Evolutionary conservation across 2,329 filamentous ascomycete genomes (phyloP).

Genomic region (Cladorrhinum sp.): DNA sequence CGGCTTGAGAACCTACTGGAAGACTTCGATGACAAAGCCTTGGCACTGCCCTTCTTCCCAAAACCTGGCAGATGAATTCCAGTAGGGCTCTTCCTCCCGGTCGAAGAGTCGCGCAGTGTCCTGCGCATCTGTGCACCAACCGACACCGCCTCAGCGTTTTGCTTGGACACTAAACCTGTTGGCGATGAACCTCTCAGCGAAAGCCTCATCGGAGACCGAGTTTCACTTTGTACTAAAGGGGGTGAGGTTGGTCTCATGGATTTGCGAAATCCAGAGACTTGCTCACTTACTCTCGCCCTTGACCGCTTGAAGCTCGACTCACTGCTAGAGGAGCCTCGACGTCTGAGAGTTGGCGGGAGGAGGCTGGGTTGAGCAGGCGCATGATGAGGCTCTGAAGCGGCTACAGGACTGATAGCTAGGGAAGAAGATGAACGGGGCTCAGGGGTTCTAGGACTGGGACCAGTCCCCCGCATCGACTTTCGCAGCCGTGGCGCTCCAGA

Average conservation of each 20-base stretch:
- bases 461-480: constrained; percentile 29
- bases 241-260: constrained; percentile 63
- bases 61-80: constrained; percentile 44
- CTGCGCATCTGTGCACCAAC: constrained; percentile 38
- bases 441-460: constrained; percentile 4
- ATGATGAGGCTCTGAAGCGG: neutral
- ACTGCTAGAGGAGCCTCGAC: constrained; percentile 62
- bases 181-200: constrained; percentile 71
- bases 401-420: neutral
- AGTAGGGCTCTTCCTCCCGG: constrained; percentile 17
- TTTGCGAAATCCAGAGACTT: constrained; percentile 61
- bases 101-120: constrained; percentile 44
- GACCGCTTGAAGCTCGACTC: constrained; percentile 79
- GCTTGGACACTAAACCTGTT: constrained; percentile 51
- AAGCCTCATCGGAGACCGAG: constrained; percentile 44
- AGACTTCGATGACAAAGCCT: constrained; percentile 24
- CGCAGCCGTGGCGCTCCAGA: constrained; percentile 33
- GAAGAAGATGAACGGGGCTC: constrained; percentile 7
- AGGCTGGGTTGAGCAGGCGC: neutral
- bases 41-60: constrained; percentile 33
- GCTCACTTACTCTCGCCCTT: constrained; percentile 43
- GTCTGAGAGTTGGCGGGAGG: constrained; percentile 36
- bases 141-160: constrained; percentile 40
- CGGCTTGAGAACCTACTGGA: constrained; percentile 51
- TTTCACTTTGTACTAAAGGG: constrained; percentile 11